Conservation (phyloP, 805 yeast genomes). For the Spathaspora gorwiae region DNA sequence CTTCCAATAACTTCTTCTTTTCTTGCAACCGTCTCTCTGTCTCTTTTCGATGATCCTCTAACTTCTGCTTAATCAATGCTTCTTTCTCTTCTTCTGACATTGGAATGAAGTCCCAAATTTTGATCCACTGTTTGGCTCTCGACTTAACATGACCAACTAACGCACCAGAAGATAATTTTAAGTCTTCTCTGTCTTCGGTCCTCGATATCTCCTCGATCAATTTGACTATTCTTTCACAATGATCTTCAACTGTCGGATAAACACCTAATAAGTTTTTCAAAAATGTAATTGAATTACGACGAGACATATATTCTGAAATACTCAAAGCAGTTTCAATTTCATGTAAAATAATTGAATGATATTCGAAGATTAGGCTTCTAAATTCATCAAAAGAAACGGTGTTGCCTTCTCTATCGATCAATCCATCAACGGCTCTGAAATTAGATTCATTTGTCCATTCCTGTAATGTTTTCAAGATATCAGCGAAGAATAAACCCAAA, state of each 20-base stretch:
- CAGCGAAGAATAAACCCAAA: conserved; percentile 67
- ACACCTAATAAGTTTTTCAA: conserved; percentile 59
- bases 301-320: conserved; percentile 64
- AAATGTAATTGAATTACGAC: conserved; percentile 75
- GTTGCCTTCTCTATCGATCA: conserved; percentile 16
- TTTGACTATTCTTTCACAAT: conserved; percentile 49
- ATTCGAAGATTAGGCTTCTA: conserved; percentile 43
- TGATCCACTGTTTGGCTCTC: conserved; percentile 46
- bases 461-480: conserved; percentile 46
- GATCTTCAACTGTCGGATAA: conserved; percentile 67
- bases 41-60: conserved; percentile 14
- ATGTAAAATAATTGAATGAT: conserved; percentile 49
- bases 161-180: conserved; percentile 72
- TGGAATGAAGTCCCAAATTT: conserved; percentile 53
- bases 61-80: conserved; percentile 17
- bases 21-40: conserved; percentile 13
- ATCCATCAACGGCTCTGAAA: conserved; percentile 20
- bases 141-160: conserved; percentile 62
- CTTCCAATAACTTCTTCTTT: conserved; percentile 4
- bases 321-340: conserved; percentile 41
- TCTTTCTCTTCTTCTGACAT: conserved; percentile 41
- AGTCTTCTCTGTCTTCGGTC: conserved; percentile 70
- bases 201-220: conserved; percentile 45
- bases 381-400: conserved; percentile 25
- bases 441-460: conserved; percentile 33